Evolutionary conservation across 202 grass and related monocot genomes (phyloP), one percentile per base, ranked within the genome.

Genomic region (Zizania palustris): DNA sequence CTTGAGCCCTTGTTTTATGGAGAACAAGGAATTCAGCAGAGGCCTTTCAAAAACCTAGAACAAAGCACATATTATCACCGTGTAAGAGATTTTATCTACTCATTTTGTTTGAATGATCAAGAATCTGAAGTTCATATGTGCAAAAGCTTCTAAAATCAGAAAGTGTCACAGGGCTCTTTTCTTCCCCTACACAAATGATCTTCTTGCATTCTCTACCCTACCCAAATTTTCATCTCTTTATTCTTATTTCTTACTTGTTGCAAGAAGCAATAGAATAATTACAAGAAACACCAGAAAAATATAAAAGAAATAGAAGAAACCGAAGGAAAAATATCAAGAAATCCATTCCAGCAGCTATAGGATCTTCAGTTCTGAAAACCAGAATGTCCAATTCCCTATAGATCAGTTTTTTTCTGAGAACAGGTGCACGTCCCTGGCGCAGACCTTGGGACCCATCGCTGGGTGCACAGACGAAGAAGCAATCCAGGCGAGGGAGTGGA

Each of bases 1-100:
- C 74, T 79, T 81, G 65, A 84, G 72, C 12, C 50, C 51, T 65
- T 51, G 5, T 13, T 43, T 65, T 51, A 67, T 40, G 34, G 74
- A 73, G 0, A 51, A 11, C 53, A 60, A 33, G n/a, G n/a, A n/a
- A n/a, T n/a, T 81, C 38, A 79, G 63, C 0, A 74, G 28, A 57
- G 74, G 28, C 0, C 10, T 67, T 54, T 74, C n/a, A 55, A 87
- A 9, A 45, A 73, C 67, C 85, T 87, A 67, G 42, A 75, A 37
- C 21, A 68, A 68, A 1, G 35, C 7, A 36, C 21, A 70, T 20
- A 14, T 50, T 50, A 8, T 28, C 16, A 34, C 7, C 49, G 66
- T 46, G 50, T 60, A 1, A 72, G 48, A 48, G 4, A 41, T 8
- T 73, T 34, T 19, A 16, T 21, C 5, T 63, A 40, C 9, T 50